phyloP scores from a whole-genome alignment of 257 asterid species.

The Orobanche coerulescens region DNA sequence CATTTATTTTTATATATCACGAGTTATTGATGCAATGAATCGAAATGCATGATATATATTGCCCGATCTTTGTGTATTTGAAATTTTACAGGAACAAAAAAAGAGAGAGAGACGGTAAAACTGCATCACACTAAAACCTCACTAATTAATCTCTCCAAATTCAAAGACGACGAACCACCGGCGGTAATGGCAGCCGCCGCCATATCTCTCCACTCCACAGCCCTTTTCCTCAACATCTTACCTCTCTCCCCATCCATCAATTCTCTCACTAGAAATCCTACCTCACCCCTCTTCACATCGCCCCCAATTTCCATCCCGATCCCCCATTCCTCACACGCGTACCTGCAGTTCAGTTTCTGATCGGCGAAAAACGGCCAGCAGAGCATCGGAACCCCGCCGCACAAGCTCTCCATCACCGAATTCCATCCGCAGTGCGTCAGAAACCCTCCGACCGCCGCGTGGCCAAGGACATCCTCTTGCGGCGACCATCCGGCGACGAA shows the following conservation, averaged over 20 bases:
- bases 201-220: slow-evolving; percentile 15
- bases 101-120: no score
- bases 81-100: no score
- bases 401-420: slow-evolving; percentile 3
- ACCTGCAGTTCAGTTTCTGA: slow-evolving; percentile 12
- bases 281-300: slow-evolving; percentile 24
- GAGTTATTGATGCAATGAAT: no score
- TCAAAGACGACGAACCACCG: slow-evolving; percentile 14
- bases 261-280: slow-evolving; percentile 22
- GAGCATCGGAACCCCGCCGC: slow-evolving; percentile 13
- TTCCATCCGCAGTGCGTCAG: slow-evolving; percentile 21
- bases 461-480: slow-evolving; percentile 15
- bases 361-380: slow-evolving; percentile 16
- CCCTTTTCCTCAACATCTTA: slow-evolving; percentile 20
- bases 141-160: slow-evolving; percentile 9
- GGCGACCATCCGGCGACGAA: slow-evolving; percentile 11
- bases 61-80: no score
- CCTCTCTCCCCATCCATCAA: slow-evolving; percentile 31
- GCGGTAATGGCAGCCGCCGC: no score
- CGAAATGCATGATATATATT: no score
- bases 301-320: slow-evolving; percentile 21
- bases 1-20: no score
- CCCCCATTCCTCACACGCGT: slow-evolving; percentile 13
- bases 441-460: slow-evolving; percentile 15
- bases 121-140: neutral